Evolutionary conservation across 352 stramenopile genomes (phyloP).

Genomic region (Phytophthora pisi): DNA sequence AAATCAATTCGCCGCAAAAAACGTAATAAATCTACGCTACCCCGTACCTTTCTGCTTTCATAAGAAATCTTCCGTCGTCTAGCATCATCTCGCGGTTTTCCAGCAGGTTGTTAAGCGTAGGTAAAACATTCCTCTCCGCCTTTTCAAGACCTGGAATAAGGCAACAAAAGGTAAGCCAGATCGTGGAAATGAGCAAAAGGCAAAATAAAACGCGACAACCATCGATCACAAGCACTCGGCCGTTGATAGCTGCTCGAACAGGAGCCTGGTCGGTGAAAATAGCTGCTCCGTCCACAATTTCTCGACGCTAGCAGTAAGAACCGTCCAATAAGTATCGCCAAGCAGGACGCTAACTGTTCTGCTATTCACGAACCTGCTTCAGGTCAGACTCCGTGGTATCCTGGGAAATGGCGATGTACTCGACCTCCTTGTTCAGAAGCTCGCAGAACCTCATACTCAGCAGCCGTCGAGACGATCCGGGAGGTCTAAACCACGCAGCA

Average conservation of each 20-base stretch:
- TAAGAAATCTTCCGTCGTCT: constrained; percentile 94
- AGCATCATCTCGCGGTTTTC: constrained; percentile 96
- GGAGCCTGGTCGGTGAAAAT: constrained; percentile 93
- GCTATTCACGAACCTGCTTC: constrained; percentile 70
- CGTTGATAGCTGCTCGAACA: constrained; percentile 93
- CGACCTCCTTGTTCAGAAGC: constrained; percentile 82
- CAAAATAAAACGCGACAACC: constrained; percentile 34
- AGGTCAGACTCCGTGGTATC: constrained; percentile 95
- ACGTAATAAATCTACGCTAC: background rate
- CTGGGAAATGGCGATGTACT: constrained; percentile 92
- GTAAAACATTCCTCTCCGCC: constrained; percentile 96
- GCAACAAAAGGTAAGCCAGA: background rate
- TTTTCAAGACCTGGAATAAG: constrained; percentile 87
- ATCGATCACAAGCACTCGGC: constrained; percentile 95
- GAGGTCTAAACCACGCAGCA: constrained; percentile 45
- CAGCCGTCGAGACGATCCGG: constrained; percentile 70
- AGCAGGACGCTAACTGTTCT: background rate
- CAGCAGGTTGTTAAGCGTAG: constrained; percentile 97
- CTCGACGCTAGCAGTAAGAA: constrained; percentile 46
- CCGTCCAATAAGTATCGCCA: background rate
- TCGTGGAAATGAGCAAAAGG: background rate
- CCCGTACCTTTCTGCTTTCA: constrained; percentile 83
- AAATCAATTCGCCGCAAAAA: background rate
- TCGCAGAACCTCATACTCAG: constrained; percentile 89
- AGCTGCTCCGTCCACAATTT: constrained; percentile 72